Percentiles rank a stretch among this genome's conserved stretches.
These are phyloP conservation scores for Oryza coarctata DNA, from an alignment of 176 grass and related monocot species.

Conservation along the genomic window DNA sequence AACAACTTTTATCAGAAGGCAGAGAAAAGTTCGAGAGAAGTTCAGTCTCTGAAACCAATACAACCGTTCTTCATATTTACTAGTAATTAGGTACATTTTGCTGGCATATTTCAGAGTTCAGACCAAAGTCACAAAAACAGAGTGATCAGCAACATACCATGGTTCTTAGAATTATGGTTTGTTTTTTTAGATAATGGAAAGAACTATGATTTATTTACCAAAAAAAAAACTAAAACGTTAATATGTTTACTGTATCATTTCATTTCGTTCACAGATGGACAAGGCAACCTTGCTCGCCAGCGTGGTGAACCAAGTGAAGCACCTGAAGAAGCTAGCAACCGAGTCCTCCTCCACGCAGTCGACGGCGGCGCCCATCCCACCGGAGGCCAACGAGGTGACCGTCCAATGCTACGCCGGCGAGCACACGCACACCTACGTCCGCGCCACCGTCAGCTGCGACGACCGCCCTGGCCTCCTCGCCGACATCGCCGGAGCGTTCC, in stretches of 20 bases:
- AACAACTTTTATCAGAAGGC: not conserved
- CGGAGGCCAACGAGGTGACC: constrained; percentile 32
- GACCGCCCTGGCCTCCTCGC: constrained; percentile 44
- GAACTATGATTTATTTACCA: no score
- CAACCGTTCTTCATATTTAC: not conserved
- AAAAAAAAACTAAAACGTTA: not conserved
- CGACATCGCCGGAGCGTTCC: constrained; percentile 30
- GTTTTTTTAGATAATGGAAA: no score
- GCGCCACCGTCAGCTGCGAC: constrained; percentile 46
- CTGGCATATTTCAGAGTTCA: no score
- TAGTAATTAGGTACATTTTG: not conserved
- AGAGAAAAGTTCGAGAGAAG: no score
- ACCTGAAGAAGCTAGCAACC: constrained; percentile 36
- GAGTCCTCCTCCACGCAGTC: not conserved
- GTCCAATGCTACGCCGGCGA: constrained; percentile 7
- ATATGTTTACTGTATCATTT: not conserved
- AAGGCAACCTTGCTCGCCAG: constrained; percentile 44
- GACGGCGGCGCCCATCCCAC: not conserved
- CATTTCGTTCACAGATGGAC: constrained; percentile 43
- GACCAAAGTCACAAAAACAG: no score
- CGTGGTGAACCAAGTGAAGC: constrained; percentile 36
- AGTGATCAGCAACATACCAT: no score
- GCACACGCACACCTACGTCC: not conserved
- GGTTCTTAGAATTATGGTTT: no score
- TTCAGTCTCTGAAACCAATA: not conserved